phyloP scores from a whole-genome alignment of 495 filamentous ascomycete genomes.

The Podospora sp. region DNA sequence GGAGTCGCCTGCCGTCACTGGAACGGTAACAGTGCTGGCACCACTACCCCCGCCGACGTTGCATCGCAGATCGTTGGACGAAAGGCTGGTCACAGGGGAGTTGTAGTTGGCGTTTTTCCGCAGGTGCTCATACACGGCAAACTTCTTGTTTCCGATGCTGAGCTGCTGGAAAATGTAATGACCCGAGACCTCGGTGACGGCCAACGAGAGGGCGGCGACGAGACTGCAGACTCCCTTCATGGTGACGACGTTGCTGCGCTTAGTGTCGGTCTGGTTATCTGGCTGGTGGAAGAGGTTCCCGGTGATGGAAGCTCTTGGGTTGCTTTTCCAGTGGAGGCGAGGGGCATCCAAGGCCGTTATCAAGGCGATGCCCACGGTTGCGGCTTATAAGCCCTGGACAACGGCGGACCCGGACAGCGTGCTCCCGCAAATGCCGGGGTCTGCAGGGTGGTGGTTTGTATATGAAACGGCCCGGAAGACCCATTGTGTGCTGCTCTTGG shows the following conservation, averaged over 20 bases:
- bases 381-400: slow-evolving; percentile 14
- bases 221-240: slow-evolving; percentile 42
- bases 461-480: slow-evolving; percentile 32
- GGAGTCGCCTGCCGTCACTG: slow-evolving; percentile 53
- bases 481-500: slow-evolving; percentile 18
- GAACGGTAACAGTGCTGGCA: slow-evolving; percentile 47
- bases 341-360: background rate
- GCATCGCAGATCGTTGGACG: slow-evolving; percentile 58
- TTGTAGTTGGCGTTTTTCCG: slow-evolving; percentile 61
- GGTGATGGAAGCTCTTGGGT: background rate
- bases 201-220: slow-evolving; percentile 39
- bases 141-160: slow-evolving; percentile 48
- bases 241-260: slow-evolving; percentile 4
- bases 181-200: slow-evolving; percentile 38
- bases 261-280: background rate
- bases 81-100: slow-evolving; percentile 58
- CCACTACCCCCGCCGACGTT: slow-evolving; percentile 57
- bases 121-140: slow-evolving; percentile 53
- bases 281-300: background rate
- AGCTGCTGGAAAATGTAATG: slow-evolving; percentile 57
- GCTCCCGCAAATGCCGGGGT: slow-evolving; percentile 31
- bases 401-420: slow-evolving; percentile 16
- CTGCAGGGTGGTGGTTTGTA: slow-evolving; percentile 25
- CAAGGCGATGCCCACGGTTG: background rate
- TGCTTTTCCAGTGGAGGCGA: background rate